Conservation (phyloP, 2,329 filamentous ascomycete genomes). For the Penicillium brevicompactum region DNA sequence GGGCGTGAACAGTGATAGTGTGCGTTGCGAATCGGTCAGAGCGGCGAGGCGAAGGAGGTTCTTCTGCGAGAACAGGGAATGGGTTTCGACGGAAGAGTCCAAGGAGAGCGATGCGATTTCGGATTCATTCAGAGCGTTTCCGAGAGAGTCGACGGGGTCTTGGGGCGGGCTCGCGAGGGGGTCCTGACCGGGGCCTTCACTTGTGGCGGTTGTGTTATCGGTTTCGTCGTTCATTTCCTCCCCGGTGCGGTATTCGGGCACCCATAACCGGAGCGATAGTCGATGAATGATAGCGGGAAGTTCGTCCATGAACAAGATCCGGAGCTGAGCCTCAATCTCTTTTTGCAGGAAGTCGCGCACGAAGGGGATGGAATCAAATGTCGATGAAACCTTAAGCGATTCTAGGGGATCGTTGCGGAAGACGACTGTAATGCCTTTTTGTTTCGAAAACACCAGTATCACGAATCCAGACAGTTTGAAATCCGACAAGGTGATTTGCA, state of each 20-base stretch:
- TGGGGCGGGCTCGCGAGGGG: slow-evolving; percentile 79
- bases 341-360: slow-evolving; percentile 95
- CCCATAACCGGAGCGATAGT: slow-evolving; percentile 84
- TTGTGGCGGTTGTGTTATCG: slow-evolving; percentile 51
- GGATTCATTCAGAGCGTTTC: slow-evolving; percentile 73
- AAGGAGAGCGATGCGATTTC: slow-evolving; percentile 76
- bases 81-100: slow-evolving; percentile 76
- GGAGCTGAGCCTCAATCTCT: slow-evolving; percentile 90
- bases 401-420: slow-evolving; percentile 98
- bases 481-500: slow-evolving; percentile 94
- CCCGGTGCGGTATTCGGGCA: slow-evolving; percentile 76
- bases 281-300: slow-evolving; percentile 94
- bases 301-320: slow-evolving; percentile 96
- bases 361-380: slow-evolving; percentile 98
- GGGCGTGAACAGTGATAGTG: slow-evolving; percentile 87
- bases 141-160: slow-evolving; percentile 79
- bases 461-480: slow-evolving; percentile 97
- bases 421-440: slow-evolving; percentile 94
- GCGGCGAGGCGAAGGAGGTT: slow-evolving; percentile 82
- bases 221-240: slow-evolving; percentile 60
- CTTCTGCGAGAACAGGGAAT: slow-evolving; percentile 93
- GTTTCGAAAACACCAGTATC: slow-evolving; percentile 94
- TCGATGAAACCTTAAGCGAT: slow-evolving; percentile 96
- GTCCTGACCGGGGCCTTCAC: slow-evolving; percentile 67
- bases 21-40: slow-evolving; percentile 84